Conservation (phyloP, 306 rosid genomes). For the Echinosophora koreensis region DNA sequence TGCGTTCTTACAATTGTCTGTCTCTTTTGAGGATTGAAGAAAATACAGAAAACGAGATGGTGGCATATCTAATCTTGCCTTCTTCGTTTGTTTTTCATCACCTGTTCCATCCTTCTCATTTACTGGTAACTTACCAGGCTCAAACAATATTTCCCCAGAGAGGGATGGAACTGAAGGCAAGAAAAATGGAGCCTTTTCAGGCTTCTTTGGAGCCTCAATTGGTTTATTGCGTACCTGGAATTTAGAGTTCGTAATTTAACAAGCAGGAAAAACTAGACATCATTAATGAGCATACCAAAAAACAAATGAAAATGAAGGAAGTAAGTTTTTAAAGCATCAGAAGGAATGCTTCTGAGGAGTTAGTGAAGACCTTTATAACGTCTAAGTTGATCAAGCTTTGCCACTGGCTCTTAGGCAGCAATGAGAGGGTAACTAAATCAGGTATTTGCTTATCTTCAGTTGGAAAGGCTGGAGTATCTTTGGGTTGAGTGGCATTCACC, state of each 20-base stretch:
- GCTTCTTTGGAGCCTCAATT: constrained; percentile 92
- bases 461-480: constrained; percentile 47
- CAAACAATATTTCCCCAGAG: constrained; percentile 89
- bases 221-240: constrained; percentile 92
- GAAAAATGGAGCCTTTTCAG: constrained; percentile 96
- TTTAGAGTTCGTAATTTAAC: constrained; percentile 38
- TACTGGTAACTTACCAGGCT: constrained; percentile 59
- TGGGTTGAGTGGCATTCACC: constrained; percentile 52
- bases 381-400: constrained; percentile 92
- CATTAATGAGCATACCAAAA: constrained; percentile 25
- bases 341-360: constrained; percentile 44
- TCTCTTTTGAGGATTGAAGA: constrained; percentile 70
- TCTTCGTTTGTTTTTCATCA: constrained; percentile 47
- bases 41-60: constrained; percentile 67
- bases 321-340: constrained; percentile 40
- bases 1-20: constrained; percentile 61
- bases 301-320: constrained; percentile 17
- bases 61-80: constrained; percentile 49
- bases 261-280: constrained; percentile 39
- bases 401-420: constrained; percentile 96
- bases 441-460: constrained; percentile 76
- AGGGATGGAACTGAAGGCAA: constrained; percentile 85
- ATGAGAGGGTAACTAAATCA: constrained; percentile 81
- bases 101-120: constrained; percentile 50
- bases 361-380: constrained; percentile 78